Conservation (phyloP, 192 early-diverging fungal genomes). For the Linnemannia schmuckeri region DNA sequence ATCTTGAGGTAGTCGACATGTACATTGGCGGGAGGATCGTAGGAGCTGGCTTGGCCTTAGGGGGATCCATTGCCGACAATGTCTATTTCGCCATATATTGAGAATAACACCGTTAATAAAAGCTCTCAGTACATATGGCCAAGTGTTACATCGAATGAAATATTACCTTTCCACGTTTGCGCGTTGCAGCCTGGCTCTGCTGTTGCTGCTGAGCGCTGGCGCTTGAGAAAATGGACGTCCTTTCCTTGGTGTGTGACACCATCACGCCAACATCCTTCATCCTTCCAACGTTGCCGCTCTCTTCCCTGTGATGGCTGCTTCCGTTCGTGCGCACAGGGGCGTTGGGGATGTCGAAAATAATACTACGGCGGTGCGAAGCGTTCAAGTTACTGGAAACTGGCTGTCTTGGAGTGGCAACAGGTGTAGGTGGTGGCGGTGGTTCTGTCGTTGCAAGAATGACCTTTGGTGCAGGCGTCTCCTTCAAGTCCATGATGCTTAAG, state of each 20-base stretch:
- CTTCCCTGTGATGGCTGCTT: neutral
- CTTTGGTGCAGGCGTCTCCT: slow-evolving; percentile 17
- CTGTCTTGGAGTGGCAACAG: slow-evolving; percentile 20
- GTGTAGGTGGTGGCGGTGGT: neutral
- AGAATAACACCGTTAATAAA: neutral
- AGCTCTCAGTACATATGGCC: neutral
- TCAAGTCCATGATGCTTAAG: slow-evolving; percentile 33
- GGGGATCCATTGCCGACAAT: slow-evolving; percentile 53
- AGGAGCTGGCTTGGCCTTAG: slow-evolving; percentile 47
- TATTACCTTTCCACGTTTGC: slow-evolving; percentile 53
- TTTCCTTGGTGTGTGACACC: slow-evolving; percentile 32
- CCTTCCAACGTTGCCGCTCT: slow-evolving; percentile 2
- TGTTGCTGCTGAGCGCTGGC: slow-evolving; percentile 3
- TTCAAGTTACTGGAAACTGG: neutral
- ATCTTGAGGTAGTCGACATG: slow-evolving; percentile 50
- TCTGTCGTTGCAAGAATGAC: slow-evolving; percentile 14
- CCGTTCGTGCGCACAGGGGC: slow-evolving; percentile 18
- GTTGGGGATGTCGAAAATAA: slow-evolving; percentile 39
- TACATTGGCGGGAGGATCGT: slow-evolving; percentile 54
- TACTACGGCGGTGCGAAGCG: slow-evolving; percentile 38
- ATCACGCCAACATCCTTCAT: slow-evolving; percentile 49
- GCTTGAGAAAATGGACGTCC: slow-evolving; percentile 39
- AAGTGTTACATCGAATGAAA: neutral
- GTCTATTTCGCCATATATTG: slow-evolving; percentile 15
- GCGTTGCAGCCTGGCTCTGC: slow-evolving; percentile 12